Conservation (phyloP, 192 early-diverging fungal genomes). For the Rhizophagus prolifer region DNA sequence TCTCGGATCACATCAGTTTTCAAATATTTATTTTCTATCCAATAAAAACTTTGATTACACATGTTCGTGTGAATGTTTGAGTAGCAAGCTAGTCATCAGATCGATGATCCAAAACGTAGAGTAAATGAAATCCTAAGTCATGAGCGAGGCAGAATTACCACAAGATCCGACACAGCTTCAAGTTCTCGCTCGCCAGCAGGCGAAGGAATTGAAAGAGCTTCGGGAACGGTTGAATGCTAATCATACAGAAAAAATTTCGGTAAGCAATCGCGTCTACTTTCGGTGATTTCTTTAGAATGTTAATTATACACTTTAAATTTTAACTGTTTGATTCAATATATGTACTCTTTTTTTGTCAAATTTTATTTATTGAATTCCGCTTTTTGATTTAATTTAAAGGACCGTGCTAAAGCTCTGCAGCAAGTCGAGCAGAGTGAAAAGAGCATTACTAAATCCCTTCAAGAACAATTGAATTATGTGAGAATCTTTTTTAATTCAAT, state of each 20-base stretch:
- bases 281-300: background rate
- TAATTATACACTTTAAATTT: no score
- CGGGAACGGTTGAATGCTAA: background rate
- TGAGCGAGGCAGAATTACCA: background rate
- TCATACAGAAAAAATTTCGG: background rate
- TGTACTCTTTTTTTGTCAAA: background rate
- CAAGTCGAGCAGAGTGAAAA: slow-evolving; percentile 40
- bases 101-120: background rate
- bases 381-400: background rate
- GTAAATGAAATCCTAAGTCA: background rate
- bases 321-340: background rate
- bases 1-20: background rate
- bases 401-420: slow-evolving; percentile 28
- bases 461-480: slow-evolving; percentile 45
- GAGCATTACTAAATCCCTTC: slow-evolving; percentile 42
- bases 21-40: background rate
- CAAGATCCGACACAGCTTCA: background rate
- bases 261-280: background rate
- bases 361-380: no score
- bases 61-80: background rate
- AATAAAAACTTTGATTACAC: background rate
- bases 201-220: background rate
- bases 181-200: background rate
- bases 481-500: slow-evolving; percentile 6
- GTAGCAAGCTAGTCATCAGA: background rate